Evolutionary conservation across 2,329 filamentous ascomycete species (phyloP), one percentile per base, ranked within the genome.

Genomic region (Cladosporium sp.): DNA sequence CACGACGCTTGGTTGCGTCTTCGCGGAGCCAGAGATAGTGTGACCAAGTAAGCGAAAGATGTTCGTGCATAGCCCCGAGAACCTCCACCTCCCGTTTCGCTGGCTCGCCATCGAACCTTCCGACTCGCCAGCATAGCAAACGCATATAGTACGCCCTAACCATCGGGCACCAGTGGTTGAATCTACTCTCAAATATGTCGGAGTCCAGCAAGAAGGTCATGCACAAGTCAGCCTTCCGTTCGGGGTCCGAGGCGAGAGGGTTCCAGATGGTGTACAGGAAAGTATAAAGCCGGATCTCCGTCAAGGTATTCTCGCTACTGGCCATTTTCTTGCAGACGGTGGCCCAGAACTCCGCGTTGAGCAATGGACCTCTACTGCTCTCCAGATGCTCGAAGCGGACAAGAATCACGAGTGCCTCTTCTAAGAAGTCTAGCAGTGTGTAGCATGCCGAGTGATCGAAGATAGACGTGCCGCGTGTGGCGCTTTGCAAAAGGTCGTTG

Each of bases 81-180:
- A 95, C 88, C 59, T 57, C 41, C 4, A 61, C 34, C n/a, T 66
- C 61, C 14, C 49, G 57, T 42, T 81, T 80, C 9, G 49, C 45
- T 18, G 81, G 75, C 43, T 78, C 80, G 13, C 85, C 88, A 49
- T 84, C 81, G 63, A 86, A 87, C 57, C 91, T 80, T 58, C 87
- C 92, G 44, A 96, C 75, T 55, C 90, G 82, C 91, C 91, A 96
- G 70, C 89, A 95, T 18, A 95, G 71, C 46, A 96, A 73, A 43
- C 91, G 87, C 80, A 95, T 93, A 66, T 86, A 96, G 68, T 95
- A 96, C 11, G 89, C 86, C 56, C 91, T 82, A 18, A 95, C 89
- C 91, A 95, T 95, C 0, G 91, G 89, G 64, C 89, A 95, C 90
- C 91, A 95, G 64, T 95, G 89, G 64, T 87, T 92, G 72, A 95